phyloP scores from a whole-genome alignment of 371 early-diverging fungal species.

The Mortierella sp. region DNA sequence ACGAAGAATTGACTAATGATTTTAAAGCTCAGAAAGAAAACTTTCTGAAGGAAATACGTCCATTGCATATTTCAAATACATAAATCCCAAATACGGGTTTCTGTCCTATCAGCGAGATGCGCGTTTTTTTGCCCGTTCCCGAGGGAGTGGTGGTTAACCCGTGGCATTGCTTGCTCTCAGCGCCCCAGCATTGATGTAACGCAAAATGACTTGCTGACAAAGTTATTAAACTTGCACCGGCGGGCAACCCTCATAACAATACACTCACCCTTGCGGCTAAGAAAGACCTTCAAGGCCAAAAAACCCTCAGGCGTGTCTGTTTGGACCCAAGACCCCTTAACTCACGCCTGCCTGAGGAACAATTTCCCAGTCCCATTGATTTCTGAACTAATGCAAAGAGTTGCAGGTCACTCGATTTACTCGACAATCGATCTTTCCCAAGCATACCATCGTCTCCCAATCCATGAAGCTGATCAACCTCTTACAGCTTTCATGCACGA shows the following conservation, averaged over 20 bases:
- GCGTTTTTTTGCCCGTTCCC: no score
- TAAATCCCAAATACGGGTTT: no score
- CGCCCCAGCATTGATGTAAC: no score
- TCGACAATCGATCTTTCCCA: constrained; percentile 39
- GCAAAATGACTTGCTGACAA: no score
- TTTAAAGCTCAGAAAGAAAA: no score
- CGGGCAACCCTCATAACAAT: constrained; percentile 29
- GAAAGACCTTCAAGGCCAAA: constrained; percentile 31
- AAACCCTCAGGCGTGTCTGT: constrained; percentile 22
- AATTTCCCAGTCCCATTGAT: constrained; percentile 34
- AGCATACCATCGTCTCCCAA: constrained; percentile 47
- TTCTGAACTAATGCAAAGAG: constrained; percentile 23
- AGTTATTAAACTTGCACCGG: constrained; percentile 13
- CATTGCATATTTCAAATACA: no score
- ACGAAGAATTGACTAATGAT: no score
- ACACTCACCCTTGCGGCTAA: constrained; percentile 44
- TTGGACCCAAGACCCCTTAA: constrained; percentile 45
- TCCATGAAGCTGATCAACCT: constrained; percentile 30
- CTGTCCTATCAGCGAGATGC: no score
- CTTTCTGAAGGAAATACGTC: no score
- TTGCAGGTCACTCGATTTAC: constrained; percentile 28
- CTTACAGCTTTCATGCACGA: constrained; percentile 34
- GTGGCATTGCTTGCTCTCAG: no score
- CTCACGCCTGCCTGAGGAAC: constrained; percentile 17
- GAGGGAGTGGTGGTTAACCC: no score